phyloP scores from a whole-genome alignment of 2,329 filamentous ascomycete genomes.

The Fusarium sp. region DNA sequence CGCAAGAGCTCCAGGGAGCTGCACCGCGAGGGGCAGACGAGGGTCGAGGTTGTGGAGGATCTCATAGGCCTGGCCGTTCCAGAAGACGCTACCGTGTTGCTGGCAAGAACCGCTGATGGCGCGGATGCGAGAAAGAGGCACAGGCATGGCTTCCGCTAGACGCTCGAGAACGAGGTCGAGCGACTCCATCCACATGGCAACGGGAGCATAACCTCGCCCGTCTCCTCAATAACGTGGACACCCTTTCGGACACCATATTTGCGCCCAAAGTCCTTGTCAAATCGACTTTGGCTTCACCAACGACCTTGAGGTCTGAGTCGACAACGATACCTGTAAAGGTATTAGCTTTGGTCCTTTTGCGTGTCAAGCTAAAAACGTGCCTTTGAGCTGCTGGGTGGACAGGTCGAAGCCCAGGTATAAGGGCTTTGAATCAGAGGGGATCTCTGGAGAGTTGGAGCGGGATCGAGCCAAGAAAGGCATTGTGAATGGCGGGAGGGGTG shows the following conservation, averaged over 20 bases:
- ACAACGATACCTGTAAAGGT: slow-evolving; percentile 79
- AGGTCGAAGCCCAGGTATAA: slow-evolving; percentile 95
- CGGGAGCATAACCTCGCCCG: slow-evolving; percentile 94
- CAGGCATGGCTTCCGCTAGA: slow-evolving; percentile 72
- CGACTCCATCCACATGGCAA: slow-evolving; percentile 94
- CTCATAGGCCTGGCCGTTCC: slow-evolving; percentile 77
- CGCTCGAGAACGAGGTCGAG: slow-evolving; percentile 85
- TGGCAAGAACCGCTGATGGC: slow-evolving; percentile 93
- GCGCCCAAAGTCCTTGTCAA: slow-evolving; percentile 82
- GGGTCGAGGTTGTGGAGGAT: slow-evolving; percentile 72
- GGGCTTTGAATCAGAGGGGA: slow-evolving; percentile 56
- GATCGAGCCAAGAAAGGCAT: slow-evolving; percentile 30
- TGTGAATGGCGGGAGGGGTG: slow-evolving; percentile 3
- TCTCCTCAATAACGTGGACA: slow-evolving; percentile 82
- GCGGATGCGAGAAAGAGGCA: slow-evolving; percentile 77
- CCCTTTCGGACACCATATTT: slow-evolving; percentile 89
- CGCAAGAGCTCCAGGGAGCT: slow-evolving; percentile 80
- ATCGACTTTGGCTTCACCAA: slow-evolving; percentile 90
- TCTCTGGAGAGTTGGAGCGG: slow-evolving; percentile 1
- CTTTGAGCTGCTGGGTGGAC: slow-evolving; percentile 97
- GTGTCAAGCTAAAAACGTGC: slow-evolving; percentile 53
- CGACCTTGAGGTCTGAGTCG: slow-evolving; percentile 81
- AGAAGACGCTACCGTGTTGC: slow-evolving; percentile 98
- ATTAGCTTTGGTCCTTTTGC: slow-evolving; percentile 10
- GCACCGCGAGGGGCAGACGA: slow-evolving; percentile 74